Evolutionary conservation across 345 rosid genomes (phyloP), one percentile per base, ranked within the genome.

Genomic region (Jatropha curcas): DNA sequence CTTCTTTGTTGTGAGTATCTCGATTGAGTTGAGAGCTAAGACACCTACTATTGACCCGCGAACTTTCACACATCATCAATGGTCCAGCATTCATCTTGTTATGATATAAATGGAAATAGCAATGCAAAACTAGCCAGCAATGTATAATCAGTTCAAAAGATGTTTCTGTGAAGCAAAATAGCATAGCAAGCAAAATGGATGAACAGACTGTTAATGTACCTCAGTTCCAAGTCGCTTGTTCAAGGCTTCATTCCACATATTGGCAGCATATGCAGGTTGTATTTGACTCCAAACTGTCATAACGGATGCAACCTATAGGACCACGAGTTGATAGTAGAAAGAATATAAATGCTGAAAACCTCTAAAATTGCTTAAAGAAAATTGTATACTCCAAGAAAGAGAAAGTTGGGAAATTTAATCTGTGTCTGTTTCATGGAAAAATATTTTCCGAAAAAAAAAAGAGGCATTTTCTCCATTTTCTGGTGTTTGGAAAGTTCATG

Each of bases 231-330:
- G 98, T 66, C 98, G 86, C 83, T 84, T 90, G 83, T 95, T 95
- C 79, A 92, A 79, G 48, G 97, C 99, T 84, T 95, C 99, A 69
- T 89, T 92, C 99, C 97, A 91, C 84, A 92, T 79, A 77, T 92
- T 91, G 57, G 96, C 94, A 70, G 99, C 97, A 86, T 90, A 92
- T 55, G 79, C 89, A 75, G 99, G 99, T 80, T 95, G 97, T 22
- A 91, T 82, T 62, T 90, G 86, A 80, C 82, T 91, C 98, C 99
- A 95, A 67, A 95, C 93, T 13, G 96, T 87, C 99, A 92, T 91
- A 67, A 88, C 88, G 73, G 99, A 95, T 80, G 99, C 99, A 66
- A 95, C 97, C 98, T 92, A 84, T 31, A 79, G 31, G 51, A 74
- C 77, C 45, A 57, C 25, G 20, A 46, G 74, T 59, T 68, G 65